Conservation (phyloP, 129 eudicot species). For the Dittrichia graveolens region DNA sequence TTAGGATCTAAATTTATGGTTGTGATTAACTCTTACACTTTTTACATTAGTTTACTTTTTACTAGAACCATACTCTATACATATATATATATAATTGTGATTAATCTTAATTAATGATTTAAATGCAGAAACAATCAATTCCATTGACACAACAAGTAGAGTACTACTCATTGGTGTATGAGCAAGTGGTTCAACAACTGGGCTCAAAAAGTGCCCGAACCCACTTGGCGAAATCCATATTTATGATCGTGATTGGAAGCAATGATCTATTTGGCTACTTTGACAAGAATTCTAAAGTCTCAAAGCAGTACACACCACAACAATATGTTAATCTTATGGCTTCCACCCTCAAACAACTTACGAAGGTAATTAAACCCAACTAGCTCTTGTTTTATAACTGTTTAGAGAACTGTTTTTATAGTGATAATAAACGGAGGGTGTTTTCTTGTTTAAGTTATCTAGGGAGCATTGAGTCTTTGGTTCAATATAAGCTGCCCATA, state of each 20-base stretch:
- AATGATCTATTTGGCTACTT: conserved; percentile 61
- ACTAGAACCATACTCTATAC: too few relatives aligned
- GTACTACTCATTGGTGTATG: conserved; percentile 38
- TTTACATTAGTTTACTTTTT: too few relatives aligned
- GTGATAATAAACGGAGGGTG: too few relatives aligned
- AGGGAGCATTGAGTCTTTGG: too few relatives aligned
- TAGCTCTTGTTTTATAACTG: background rate
- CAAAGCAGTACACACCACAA: conserved; percentile 41
- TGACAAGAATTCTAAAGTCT: conserved; percentile 29
- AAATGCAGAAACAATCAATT: conserved; percentile 47
- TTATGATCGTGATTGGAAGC: conserved; percentile 68
- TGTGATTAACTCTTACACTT: too few relatives aligned
- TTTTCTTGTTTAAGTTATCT: too few relatives aligned
- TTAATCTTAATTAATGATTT: background rate
- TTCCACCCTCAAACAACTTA: conserved; percentile 35
- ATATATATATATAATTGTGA: too few relatives aligned
- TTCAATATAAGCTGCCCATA: too few relatives aligned
- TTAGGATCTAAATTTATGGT: too few relatives aligned
- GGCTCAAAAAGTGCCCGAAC: conserved; percentile 41
- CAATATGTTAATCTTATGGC: conserved; percentile 54
- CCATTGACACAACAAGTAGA: conserved; percentile 53
- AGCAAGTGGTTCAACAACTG: conserved; percentile 33
- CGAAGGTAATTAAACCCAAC: conserved; percentile 44
- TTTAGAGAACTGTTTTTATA: too few relatives aligned
- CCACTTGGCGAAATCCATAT: conserved; percentile 57